Conservation (phyloP, 345 rosid species). For the Euphorbia pulcherrima region DNA sequence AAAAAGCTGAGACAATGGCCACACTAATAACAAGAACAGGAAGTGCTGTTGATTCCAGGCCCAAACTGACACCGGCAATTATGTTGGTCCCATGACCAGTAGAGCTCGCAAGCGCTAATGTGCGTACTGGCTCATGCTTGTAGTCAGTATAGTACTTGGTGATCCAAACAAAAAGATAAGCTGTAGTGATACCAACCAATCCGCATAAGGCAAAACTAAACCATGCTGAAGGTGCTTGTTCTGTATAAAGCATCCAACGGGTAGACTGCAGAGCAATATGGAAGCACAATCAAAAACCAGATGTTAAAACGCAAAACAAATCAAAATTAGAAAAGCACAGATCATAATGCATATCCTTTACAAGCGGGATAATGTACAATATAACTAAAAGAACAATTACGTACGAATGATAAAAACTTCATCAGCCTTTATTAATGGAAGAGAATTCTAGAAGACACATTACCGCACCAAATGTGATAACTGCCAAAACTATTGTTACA, state of each 20-base stretch:
- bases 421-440: slow-evolving; percentile 7
- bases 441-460: slow-evolving; percentile 24
- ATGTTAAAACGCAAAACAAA: slow-evolving; percentile 12
- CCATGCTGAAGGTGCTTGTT: slow-evolving; percentile 98
- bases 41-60: slow-evolving; percentile 95
- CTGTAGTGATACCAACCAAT: slow-evolving; percentile 92
- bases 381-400: not conserved
- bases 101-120: slow-evolving; percentile 92
- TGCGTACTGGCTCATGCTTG: slow-evolving; percentile 93
- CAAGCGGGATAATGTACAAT: not conserved
- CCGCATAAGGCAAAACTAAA: slow-evolving; percentile 91
- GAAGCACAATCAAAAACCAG: slow-evolving; percentile 12
- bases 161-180: slow-evolving; percentile 86
- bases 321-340: slow-evolving; percentile 5
- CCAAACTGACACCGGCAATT: slow-evolving; percentile 98
- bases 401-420: not conserved
- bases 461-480: slow-evolving; percentile 84
- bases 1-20: slow-evolving; percentile 75
- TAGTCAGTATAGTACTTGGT: slow-evolving; percentile 96
- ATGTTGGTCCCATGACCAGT: slow-evolving; percentile 98
- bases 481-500: slow-evolving; percentile 76
- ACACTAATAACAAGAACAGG: slow-evolving; percentile 89
- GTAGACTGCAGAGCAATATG: slow-evolving; percentile 63
- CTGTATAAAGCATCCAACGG: slow-evolving; percentile 95
- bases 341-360: slow-evolving; percentile 1